Conservation (phyloP, 139 green algal genomes). For the Chlorella sp. region DNA sequence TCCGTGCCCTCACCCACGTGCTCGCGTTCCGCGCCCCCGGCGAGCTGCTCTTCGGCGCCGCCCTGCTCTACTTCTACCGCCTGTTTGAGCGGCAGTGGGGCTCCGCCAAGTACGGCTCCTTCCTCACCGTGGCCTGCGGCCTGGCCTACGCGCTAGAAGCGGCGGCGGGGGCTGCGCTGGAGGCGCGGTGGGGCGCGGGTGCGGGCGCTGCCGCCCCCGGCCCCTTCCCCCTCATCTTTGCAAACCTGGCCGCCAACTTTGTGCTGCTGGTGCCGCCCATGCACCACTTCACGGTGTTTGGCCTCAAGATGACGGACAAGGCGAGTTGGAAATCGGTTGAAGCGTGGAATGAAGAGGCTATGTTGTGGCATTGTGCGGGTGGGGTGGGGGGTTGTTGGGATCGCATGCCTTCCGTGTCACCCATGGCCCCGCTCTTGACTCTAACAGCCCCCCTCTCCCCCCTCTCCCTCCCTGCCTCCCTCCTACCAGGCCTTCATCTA, state of each 20-base stretch:
- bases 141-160: constrained; percentile 54
- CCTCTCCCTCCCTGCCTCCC: background rate
- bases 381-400: background rate
- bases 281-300: constrained; percentile 60
- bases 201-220: constrained; percentile 24
- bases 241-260: constrained; percentile 61
- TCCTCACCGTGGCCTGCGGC: constrained; percentile 29
- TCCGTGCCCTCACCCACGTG: constrained; percentile 19
- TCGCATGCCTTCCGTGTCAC: background rate
- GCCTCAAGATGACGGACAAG: constrained; percentile 69
- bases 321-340: constrained; percentile 11
- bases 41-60: constrained; percentile 59
- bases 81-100: constrained; percentile 66
- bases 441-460: background rate
- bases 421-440: no score
- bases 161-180: background rate
- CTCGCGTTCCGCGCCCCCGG: constrained; percentile 58
- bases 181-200: background rate
- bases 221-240: constrained; percentile 67
- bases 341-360: no score
- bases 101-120: constrained; percentile 62
- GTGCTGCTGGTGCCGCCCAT: constrained; percentile 61
- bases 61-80: constrained; percentile 68
- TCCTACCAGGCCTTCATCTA: constrained; percentile 64
- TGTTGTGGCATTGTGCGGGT: background rate